Conservation (phyloP, 192 early-diverging fungal genomes). For the Umbelopsis vinacea region DNA sequence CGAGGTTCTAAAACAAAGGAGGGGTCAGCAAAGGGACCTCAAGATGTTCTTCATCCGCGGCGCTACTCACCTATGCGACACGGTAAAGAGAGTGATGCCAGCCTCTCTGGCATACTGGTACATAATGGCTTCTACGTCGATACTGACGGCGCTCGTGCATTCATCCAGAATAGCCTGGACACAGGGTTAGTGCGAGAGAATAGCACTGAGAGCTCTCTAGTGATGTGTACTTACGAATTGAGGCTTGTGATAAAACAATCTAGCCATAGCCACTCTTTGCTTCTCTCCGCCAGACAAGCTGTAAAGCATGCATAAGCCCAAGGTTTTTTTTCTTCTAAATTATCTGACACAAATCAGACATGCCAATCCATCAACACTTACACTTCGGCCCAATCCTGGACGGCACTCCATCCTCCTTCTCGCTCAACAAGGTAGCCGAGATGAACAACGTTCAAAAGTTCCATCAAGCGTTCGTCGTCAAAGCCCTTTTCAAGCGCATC, state of each 20-base stretch:
- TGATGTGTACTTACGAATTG: slow-evolving; percentile 64
- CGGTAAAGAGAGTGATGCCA: slow-evolving; percentile 68
- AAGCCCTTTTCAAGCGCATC: slow-evolving; percentile 62
- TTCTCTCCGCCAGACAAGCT: slow-evolving; percentile 81
- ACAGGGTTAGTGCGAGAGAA: background rate
- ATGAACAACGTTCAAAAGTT: slow-evolving; percentile 71
- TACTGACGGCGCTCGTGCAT: slow-evolving; percentile 79
- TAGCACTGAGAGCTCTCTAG: too few species aligned
- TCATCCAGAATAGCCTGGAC: slow-evolving; percentile 70
- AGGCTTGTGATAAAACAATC: slow-evolving; percentile 84
- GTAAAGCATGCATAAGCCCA: background rate
- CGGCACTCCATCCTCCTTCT: slow-evolving; percentile 75
- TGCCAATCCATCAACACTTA: slow-evolving; percentile 20
- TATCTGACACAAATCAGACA: too few species aligned
- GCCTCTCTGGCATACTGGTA: slow-evolving; percentile 59
- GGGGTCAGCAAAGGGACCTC: background rate
- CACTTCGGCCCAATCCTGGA: slow-evolving; percentile 80
- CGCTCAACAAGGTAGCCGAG: slow-evolving; percentile 69
- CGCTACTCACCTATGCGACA: slow-evolving; percentile 52
- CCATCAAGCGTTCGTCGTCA: slow-evolving; percentile 69
- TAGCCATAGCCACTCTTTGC: slow-evolving; percentile 80
- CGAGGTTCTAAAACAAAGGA: slow-evolving; percentile 28
- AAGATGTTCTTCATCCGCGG: background rate
- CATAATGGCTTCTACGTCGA: slow-evolving; percentile 82
- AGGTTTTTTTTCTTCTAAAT: too few species aligned